phyloP scores from a whole-genome alignment of 2,329 filamentous ascomycete genomes.

The Epichloe hybrida region DNA sequence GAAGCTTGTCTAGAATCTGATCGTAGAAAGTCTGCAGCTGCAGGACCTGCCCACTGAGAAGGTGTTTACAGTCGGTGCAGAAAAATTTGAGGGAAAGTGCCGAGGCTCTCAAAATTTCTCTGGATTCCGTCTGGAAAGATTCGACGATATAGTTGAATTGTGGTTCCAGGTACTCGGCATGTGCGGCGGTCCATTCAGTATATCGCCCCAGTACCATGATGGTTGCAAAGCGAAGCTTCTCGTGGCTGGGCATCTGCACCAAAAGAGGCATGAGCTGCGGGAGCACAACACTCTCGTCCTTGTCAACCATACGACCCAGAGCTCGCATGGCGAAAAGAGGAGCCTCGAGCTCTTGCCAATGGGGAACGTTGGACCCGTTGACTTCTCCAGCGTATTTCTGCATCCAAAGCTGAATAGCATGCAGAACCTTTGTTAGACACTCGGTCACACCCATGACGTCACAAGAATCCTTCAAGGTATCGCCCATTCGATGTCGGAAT shows the following conservation, averaged over 20 bases:
- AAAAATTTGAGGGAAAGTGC: constrained; percentile 95
- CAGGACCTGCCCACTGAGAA: constrained; percentile 69
- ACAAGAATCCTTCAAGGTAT: constrained; percentile 93
- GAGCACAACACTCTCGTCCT: constrained; percentile 74
- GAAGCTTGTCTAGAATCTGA: constrained; percentile 73
- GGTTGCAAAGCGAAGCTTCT: constrained; percentile 95
- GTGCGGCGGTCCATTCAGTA: constrained; percentile 92
- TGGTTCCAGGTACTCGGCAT: constrained; percentile 80
- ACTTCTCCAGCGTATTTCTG: constrained; percentile 66
- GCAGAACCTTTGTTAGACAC: constrained; percentile 78
- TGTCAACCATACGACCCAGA: constrained; percentile 91
- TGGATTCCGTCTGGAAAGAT: constrained; percentile 77
- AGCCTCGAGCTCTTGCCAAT: constrained; percentile 94
- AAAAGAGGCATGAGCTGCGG: constrained; percentile 87
- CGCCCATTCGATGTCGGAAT: constrained; percentile 94
- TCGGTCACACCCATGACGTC: constrained; percentile 90
- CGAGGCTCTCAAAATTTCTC: constrained; percentile 81
- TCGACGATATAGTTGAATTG: constrained; percentile 94
- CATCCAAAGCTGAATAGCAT: constrained; percentile 80
- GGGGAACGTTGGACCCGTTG: constrained; percentile 61
- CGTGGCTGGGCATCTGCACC: constrained; percentile 86
- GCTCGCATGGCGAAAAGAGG: constrained; percentile 91
- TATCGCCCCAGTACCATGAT: constrained; percentile 96
- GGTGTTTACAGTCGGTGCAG: constrained; percentile 83
- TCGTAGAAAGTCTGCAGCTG: constrained; percentile 91